A percentile compares a stretch with the other conserved stretches of the same genome.
phyloP scores from a whole-genome alignment of 2,329 filamentous ascomycete genomes.

The Alternaria brassicicola region DNA sequence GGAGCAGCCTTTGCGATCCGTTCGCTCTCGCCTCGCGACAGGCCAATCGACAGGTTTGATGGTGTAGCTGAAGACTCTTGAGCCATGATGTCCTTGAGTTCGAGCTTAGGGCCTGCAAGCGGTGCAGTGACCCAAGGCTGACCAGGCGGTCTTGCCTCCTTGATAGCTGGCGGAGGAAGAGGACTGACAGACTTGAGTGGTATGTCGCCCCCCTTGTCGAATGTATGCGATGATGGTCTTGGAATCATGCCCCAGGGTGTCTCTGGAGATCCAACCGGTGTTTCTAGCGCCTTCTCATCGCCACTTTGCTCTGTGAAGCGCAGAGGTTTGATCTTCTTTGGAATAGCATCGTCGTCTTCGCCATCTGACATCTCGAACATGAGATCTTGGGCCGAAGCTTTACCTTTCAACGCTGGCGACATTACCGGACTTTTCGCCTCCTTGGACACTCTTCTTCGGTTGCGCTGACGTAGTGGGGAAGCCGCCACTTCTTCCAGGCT shows the following conservation, averaged over 20 bases:
- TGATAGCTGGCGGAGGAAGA: conserved; percentile 24
- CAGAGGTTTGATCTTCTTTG: conserved; percentile 30
- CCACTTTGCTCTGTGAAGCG: conserved; percentile 21
- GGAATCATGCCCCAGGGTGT: conserved; percentile 33
- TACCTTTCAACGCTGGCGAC: conserved; percentile 72
- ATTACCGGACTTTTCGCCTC: conserved; percentile 64
- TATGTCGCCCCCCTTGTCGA: conserved; percentile 12
- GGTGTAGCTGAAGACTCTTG: conserved; percentile 60
- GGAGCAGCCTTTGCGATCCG: conserved; percentile 48
- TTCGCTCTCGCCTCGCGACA: conserved; percentile 54
- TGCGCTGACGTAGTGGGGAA: conserved; percentile 55
- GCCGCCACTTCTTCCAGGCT: conserved; percentile 68
- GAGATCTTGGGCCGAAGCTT: conserved; percentile 72
- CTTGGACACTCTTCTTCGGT: conserved; percentile 50
- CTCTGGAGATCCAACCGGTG: conserved; percentile 30
- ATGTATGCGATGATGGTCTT: conserved; percentile 21
- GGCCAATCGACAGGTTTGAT: conserved; percentile 60
- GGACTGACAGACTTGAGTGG: conserved; percentile 34
- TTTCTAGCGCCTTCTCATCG: conserved; percentile 15
- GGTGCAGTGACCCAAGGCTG: conserved; percentile 61
- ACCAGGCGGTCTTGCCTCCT: conserved; percentile 37
- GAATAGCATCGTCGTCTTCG: conserved; percentile 33
- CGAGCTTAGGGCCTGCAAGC: conserved; percentile 68
- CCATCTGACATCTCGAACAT: conserved; percentile 97
- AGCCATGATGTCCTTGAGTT: conserved; percentile 78